Conservation (phyloP, 345 rosid species). For the Syzygium aqueum region DNA sequence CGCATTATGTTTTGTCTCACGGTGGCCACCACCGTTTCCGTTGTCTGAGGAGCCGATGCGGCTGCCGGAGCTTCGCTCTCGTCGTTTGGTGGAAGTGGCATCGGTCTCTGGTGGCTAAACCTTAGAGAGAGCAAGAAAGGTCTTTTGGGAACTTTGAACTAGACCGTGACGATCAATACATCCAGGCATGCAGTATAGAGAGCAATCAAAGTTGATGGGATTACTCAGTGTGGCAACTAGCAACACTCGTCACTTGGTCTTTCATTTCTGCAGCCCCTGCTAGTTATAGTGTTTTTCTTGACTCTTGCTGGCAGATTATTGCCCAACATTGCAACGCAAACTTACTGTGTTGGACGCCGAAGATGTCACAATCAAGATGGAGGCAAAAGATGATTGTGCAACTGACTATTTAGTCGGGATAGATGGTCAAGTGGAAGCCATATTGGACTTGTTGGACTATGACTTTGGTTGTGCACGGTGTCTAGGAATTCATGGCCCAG, state of each 20-base stretch:
- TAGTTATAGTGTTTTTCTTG: neutral
- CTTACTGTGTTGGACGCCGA: neutral
- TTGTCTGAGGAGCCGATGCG: neutral
- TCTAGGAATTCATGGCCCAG: neutral
- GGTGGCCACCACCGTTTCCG: neutral
- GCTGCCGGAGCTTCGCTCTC: neutral
- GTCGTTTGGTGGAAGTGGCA: neutral
- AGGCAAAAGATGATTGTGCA: neutral
- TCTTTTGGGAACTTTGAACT: neutral
- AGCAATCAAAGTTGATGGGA: neutral
- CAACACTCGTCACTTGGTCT: no score
- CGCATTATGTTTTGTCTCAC: neutral
- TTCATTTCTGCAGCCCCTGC: neutral
- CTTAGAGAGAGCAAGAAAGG: neutral
- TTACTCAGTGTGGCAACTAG: no score
- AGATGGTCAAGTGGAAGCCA: neutral
- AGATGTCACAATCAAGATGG: neutral
- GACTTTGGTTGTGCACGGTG: neutral
- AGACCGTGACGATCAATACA: neutral
- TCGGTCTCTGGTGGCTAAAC: neutral
- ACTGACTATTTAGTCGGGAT: neutral
- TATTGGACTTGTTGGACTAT: neutral
- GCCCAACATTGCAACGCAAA: neutral
- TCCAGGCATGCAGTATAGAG: neutral
- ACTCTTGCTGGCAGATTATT: neutral